Base-by-base conservation (phyloP, 2,329 filamentous ascomycete genomes). In the Didymella pomorum region DNA sequence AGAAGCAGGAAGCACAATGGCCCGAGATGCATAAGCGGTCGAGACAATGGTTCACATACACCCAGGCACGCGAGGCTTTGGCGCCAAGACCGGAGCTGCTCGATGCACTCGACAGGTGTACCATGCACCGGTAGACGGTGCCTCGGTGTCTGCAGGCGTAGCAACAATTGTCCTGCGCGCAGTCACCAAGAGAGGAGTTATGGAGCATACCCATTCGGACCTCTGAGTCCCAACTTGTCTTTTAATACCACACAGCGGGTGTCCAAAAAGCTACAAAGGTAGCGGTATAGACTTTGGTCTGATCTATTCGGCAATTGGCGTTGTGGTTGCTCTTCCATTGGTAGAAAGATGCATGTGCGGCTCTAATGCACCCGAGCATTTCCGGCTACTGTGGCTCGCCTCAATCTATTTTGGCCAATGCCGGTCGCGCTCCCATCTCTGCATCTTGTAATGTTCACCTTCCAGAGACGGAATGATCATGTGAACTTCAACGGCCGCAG, bases 21-120 rank as follows among this genome's bases (percentile, higher is more conserved):
- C 95, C 95, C 1, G 95, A 99, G 82, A 90, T 86, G 81, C 87
- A 96, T 79, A 98, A 97, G 84, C 86, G 95, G 71, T 89, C 89
- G 76, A 87, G 95, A 60, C 87, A 90, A 76, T 99, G 95, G 95
- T 92, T 97, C 77, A 89, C 87, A 50, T 97, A 92, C 76, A 80
- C 84, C 49, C 87, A 96, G 77, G 95, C 95, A n/a, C 87, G 86
- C 64, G 87, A 91, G 66, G 88, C 89, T 47, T 81, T 99, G 70
- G 84, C 87, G 66, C 85, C 86, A 61, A 86, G 95, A 56, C 94
- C 94, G 2, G 95, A 98, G 82, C 83, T 99, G 58, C 82, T 94
- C 64, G 91, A 96, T 76, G 95, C 95, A 28, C 82, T 99, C 62
- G 89, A 91, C 72, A 85, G 90, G 71, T 96, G 92, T 74, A 90